Percentiles rank a stretch among this genome's conserved stretches.
Evolutionary conservation across 345 rosid genomes (phyloP).

Genomic region (Hirschfeldia incana): DNA sequence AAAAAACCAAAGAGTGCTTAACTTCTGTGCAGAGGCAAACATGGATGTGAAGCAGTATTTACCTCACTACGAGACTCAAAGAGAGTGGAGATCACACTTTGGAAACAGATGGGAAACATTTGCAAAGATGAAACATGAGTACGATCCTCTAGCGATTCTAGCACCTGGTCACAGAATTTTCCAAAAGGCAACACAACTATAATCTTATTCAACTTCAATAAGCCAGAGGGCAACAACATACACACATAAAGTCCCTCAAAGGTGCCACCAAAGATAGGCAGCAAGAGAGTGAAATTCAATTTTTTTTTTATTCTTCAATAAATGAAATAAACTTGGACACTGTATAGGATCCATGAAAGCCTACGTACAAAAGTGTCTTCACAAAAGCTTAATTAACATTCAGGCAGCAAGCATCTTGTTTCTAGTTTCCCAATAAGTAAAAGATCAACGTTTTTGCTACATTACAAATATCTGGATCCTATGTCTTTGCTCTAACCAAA

Average conservation of each 20-base stretch:
- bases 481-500: too few species aligned
- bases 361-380: background rate
- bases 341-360: slow-evolving; percentile 18
- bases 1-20: slow-evolving; percentile 60
- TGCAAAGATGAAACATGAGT: slow-evolving; percentile 54
- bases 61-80: slow-evolving; percentile 60
- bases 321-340: background rate
- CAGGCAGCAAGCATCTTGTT: too few species aligned
- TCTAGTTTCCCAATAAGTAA: background rate
- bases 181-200: slow-evolving; percentile 45
- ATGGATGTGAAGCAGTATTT: slow-evolving; percentile 72
- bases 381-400: background rate
- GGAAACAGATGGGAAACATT: slow-evolving; percentile 75
- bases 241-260: slow-evolving; percentile 1
- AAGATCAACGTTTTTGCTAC: background rate
- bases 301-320: background rate
- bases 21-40: slow-evolving; percentile 45
- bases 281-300: slow-evolving; percentile 17
- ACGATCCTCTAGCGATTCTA: slow-evolving; percentile 82
- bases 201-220: slow-evolving; percentile 16
- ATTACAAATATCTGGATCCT: background rate
- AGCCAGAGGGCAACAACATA: slow-evolving; percentile 16
- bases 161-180: slow-evolving; percentile 90
- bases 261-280: slow-evolving; percentile 21
- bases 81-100: slow-evolving; percentile 81